Evolutionary conservation across 2,329 filamentous ascomycete genomes (phyloP).

Genomic region (Shiraia sp.): DNA sequence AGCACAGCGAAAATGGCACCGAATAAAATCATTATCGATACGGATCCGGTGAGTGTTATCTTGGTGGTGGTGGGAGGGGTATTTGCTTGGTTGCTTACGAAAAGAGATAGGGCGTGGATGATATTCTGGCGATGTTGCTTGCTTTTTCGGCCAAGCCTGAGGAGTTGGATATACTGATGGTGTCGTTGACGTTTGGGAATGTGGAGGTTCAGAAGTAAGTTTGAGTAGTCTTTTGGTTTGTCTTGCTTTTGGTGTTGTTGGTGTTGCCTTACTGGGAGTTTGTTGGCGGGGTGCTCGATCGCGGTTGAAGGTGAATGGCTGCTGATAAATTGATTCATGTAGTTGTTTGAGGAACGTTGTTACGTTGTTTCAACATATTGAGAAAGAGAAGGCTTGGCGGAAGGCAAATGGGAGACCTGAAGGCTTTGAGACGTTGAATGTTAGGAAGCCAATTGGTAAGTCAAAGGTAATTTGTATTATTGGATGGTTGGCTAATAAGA

Average conservation of each 20-base stretch:
- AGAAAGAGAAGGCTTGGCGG: conserved; percentile 86
- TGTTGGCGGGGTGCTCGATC: too few species aligned
- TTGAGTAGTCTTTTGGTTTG: too few species aligned
- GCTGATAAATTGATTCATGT: background rate
- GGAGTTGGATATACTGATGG: conserved; percentile 81
- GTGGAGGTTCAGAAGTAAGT: conserved; percentile 79
- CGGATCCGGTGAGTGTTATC: conserved; percentile 71
- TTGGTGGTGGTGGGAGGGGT: conserved; percentile 7
- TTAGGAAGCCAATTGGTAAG: conserved; percentile 69
- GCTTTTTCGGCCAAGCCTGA: conserved; percentile 80
- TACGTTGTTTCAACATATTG: conserved; percentile 87
- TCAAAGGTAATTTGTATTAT: background rate
- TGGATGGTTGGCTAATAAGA: background rate
- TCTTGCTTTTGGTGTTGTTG: too few species aligned
- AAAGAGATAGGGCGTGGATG: conserved; percentile 75
- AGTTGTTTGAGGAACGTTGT: conserved; percentile 88
- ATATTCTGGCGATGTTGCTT: conserved; percentile 84
- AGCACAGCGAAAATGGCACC: conserved; percentile 45
- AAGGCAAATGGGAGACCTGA: conserved; percentile 66
- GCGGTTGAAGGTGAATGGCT: background rate
- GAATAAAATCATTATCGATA: conserved; percentile 86
- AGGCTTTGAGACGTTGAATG: conserved; percentile 73
- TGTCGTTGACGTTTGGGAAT: conserved; percentile 94
- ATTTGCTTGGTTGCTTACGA: background rate
- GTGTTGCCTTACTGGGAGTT: background rate